Conservation (phyloP, 2,329 filamentous ascomycete species). For the Aspergillus fijiensis region DNA sequence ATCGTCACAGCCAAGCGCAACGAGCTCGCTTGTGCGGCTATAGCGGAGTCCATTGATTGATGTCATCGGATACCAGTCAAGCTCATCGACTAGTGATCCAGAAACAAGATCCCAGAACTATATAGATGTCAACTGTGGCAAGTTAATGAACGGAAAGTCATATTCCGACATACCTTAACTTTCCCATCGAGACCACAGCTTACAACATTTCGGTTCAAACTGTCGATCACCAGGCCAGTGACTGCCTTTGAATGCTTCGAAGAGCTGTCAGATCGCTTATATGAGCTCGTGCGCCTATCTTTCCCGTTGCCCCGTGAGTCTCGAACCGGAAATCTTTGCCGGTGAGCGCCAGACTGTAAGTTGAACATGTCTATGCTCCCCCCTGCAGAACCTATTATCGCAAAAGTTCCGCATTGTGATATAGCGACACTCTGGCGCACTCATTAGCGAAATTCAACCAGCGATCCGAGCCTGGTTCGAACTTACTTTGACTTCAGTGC, state of each 20-base stretch:
- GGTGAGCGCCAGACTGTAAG: conserved; percentile 84
- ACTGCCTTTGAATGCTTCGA: conserved; percentile 79
- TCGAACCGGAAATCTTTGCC: conserved; percentile 80
- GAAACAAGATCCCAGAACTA: conserved; percentile 93
- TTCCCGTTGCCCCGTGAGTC: conserved; percentile 43
- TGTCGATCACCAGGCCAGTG: conserved; percentile 83
- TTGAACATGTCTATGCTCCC: conserved; percentile 95
- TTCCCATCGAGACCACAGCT: conserved; percentile 89
- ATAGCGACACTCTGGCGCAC: conserved; percentile 73
- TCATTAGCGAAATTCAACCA: background rate
- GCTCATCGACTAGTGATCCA: conserved; percentile 73
- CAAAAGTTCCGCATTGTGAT: conserved; percentile 90
- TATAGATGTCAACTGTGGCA: background rate
- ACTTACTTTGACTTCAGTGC: conserved; percentile 65
- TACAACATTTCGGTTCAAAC: conserved; percentile 80
- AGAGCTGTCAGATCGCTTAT: conserved; percentile 24
- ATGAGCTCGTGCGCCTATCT: conserved; percentile 36
- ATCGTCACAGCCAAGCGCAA: conserved; percentile 88
- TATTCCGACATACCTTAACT: conserved; percentile 60
- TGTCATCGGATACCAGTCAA: conserved; percentile 79
- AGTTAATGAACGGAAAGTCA: background rate
- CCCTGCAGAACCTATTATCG: conserved; percentile 77
- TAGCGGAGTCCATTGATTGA: conserved; percentile 75
- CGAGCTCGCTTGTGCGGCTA: conserved; percentile 77
- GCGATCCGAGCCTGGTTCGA: background rate